Conservation (phyloP, 768 basidiomycete genomes). For the Rhodotorula toruloides region DNA sequence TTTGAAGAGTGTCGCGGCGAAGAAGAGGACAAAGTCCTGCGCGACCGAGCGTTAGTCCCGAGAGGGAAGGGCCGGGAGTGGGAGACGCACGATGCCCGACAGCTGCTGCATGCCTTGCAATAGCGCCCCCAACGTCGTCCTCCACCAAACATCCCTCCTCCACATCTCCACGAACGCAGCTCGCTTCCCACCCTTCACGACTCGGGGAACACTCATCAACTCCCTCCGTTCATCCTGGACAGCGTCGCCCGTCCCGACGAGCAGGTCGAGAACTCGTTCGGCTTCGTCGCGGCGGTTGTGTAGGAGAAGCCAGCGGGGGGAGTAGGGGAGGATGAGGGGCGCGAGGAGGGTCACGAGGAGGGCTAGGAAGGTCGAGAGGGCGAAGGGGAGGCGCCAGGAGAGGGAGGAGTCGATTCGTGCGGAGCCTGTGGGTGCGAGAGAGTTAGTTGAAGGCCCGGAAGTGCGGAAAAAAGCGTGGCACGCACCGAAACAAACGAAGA, state of each 20-base stretch:
- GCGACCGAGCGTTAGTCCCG: neutral
- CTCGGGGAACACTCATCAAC: conserved; percentile 2
- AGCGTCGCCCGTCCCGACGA: conserved; percentile 44
- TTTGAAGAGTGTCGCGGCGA: neutral
- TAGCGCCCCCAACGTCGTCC: conserved; percentile 51
- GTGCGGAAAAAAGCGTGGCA: neutral
- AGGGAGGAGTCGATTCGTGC: conserved; percentile 36
- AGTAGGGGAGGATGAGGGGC: conserved; percentile 49
- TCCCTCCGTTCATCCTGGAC: conserved; percentile 40
- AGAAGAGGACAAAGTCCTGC: neutral
- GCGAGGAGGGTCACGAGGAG: conserved; percentile 43
- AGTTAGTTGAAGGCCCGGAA: conserved; percentile 49
- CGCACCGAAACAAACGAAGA: conserved; percentile 34
- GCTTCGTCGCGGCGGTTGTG: conserved; percentile 48
- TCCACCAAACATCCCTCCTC: conserved; percentile 40
- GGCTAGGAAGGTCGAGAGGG: conserved; percentile 15
- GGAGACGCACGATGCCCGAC: conserved; percentile 45
- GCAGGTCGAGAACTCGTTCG: conserved; percentile 37
- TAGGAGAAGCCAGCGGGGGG: conserved; percentile 50
- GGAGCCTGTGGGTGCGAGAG: conserved; percentile 6
- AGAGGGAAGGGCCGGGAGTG: conserved; percentile 26
- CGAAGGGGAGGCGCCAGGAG: conserved; percentile 51
- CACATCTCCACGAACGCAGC: conserved; percentile 38
- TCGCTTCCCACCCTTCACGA: neutral
- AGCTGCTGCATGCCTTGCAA: conserved; percentile 41